Evolutionary conservation across 768 basidiomycete species (phyloP).

Genomic region (Naganishia kalamii): DNA sequence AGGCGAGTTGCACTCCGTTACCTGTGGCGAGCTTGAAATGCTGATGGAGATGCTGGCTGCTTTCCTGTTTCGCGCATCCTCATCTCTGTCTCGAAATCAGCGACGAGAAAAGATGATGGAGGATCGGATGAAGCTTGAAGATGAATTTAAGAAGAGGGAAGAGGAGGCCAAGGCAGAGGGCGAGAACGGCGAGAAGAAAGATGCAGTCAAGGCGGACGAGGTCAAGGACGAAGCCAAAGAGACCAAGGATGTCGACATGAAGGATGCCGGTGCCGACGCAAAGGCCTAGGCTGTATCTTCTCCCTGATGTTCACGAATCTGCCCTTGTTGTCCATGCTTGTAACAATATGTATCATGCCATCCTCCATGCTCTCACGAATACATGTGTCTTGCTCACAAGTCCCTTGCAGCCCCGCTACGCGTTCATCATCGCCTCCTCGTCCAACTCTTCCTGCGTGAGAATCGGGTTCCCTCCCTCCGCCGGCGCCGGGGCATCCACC

Average conservation of each 20-base stretch:
- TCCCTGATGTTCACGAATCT: too few species aligned
- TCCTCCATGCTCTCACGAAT: too few species aligned
- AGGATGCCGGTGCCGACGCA: background rate
- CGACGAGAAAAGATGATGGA: too few species aligned
- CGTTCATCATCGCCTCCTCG: conserved; percentile 22
- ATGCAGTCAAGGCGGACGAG: background rate
- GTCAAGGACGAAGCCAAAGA: background rate
- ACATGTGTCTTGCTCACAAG: background rate
- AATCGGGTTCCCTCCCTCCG: background rate
- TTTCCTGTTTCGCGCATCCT: too few species aligned
- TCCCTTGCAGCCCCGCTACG: background rate
- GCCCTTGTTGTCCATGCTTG: background rate
- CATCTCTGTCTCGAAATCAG: too few species aligned
- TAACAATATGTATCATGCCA: background rate
- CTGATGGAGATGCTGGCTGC: too few species aligned
- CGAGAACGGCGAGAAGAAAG: background rate
- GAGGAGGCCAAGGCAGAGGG: background rate
- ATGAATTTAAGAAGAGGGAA: background rate
- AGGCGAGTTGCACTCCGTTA: too few species aligned
- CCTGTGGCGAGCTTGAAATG: too few species aligned
- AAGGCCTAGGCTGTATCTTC: background rate
- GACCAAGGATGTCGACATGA: background rate
- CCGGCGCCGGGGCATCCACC: background rate
- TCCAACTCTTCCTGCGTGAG: conserved; percentile 16
- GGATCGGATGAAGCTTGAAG: too few species aligned